These are phyloP conservation scores for Paraphysoderma sedebokerense DNA, from an alignment of 371 early-diverging fungal species.

Conservation along the genomic window DNA sequence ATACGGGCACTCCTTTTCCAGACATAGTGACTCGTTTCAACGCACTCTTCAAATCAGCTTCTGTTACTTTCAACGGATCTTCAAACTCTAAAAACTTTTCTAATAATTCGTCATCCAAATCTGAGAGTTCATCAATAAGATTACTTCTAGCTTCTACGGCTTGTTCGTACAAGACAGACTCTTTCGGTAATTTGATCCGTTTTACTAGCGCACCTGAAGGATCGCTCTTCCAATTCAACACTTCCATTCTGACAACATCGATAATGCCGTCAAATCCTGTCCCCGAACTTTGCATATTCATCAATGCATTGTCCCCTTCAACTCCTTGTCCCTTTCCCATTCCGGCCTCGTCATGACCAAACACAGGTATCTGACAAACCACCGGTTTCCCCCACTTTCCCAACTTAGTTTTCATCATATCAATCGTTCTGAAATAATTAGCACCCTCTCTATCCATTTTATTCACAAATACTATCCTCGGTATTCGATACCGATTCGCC, in stretches of 20 bases:
- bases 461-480: conserved; percentile 79
- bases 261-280: conserved; percentile 33
- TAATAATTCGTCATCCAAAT: conserved; percentile 66
- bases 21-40: conserved; percentile 51
- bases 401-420: conserved; percentile 43
- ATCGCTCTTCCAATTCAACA: conserved; percentile 38
- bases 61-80: conserved; percentile 43
- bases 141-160: conserved; percentile 32
- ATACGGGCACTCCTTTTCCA: conserved; percentile 58
- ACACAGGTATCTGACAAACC: conserved; percentile 51
- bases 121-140: conserved; percentile 68
- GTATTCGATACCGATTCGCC: conserved; percentile 63
- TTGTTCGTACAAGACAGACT: conserved; percentile 20
- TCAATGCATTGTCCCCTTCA: conserved; percentile 8
- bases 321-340: conserved; percentile 1
- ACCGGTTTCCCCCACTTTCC: conserved; percentile 42
- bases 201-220: conserved; percentile 13
- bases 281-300: conserved; percentile 11
- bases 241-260: conserved; percentile 62
- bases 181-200: conserved; percentile 6
- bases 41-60: conserved; percentile 38
- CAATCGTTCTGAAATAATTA: conserved; percentile 38
- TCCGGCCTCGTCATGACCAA: conserved; percentile 19
- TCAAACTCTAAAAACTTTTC: conserved; percentile 57
- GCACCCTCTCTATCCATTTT: conserved; percentile 85